phyloP scores from a whole-genome alignment of 176 grass and related monocot genomes.

The Triticum monococcum region DNA sequence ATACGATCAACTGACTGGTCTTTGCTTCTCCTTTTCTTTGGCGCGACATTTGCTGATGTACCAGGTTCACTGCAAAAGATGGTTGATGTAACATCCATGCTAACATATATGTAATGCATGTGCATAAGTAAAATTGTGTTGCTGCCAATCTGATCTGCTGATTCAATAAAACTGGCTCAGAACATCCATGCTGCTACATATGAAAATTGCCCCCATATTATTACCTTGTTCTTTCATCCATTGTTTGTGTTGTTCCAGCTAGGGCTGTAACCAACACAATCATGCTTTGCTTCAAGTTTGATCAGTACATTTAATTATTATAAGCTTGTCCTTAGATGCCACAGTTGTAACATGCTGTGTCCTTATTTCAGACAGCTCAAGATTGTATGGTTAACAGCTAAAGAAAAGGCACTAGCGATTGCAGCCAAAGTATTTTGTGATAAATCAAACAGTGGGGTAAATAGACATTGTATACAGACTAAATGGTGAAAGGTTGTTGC shows the following conservation, averaged over 20 bases:
- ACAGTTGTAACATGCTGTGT: background rate
- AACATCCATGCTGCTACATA: slow-evolving; percentile 8
- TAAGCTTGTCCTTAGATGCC: background rate
- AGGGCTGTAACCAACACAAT: background rate
- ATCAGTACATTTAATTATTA: slow-evolving; percentile 4
- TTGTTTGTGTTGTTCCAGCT: background rate
- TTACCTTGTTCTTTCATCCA: background rate
- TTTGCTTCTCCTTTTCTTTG: slow-evolving; percentile 94
- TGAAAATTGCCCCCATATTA: background rate
- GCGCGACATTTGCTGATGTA: slow-evolving; percentile 41
- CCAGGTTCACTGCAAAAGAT: slow-evolving; percentile 65
- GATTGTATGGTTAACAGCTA: background rate
- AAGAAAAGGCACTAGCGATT: background rate
- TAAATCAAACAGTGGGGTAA: background rate
- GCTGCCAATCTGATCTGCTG: background rate
- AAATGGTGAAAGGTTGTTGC: background rate
- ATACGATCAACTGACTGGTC: slow-evolving; percentile 46
- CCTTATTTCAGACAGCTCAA: slow-evolving; percentile 10
- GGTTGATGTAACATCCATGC: slow-evolving; percentile 20
- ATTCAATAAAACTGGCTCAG: slow-evolving; percentile 23
- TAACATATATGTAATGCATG: slow-evolving; percentile 16
- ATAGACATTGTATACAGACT: background rate
- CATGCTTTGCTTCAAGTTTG: background rate
- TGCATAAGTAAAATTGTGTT: slow-evolving; percentile 12
- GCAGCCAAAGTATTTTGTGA: background rate